Evolutionary conservation across 2,329 filamentous ascomycete species (phyloP).

Genomic region (Aspergillus cejpii): DNA sequence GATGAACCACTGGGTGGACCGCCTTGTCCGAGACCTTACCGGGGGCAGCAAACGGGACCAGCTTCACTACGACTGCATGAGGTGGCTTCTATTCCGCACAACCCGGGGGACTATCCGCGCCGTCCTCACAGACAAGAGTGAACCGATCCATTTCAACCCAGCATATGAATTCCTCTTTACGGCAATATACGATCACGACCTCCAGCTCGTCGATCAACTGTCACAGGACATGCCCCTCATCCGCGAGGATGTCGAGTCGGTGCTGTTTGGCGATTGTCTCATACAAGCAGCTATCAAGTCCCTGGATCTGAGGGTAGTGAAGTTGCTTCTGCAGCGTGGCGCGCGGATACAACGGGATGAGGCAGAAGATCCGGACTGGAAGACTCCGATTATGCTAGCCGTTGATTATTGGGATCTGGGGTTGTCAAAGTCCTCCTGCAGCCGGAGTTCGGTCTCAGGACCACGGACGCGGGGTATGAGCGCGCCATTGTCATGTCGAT

Average conservation of each 20-base stretch:
- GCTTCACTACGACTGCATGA: neutral
- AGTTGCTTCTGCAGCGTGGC: neutral
- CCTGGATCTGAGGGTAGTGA: neutral
- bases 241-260: neutral
- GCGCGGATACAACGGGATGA: neutral
- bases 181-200: neutral
- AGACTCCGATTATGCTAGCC: neutral
- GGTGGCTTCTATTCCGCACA: neutral
- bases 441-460: neutral
- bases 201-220: neutral
- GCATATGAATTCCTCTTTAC: neutral
- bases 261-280: neutral
- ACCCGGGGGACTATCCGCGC: neutral
- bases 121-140: neutral
- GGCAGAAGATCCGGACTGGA: too few relatives aligned
- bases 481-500: neutral
- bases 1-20: neutral
- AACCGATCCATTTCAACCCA: neutral
- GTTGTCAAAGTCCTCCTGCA: neutral
- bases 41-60: neutral
- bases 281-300: neutral
- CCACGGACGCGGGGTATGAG: neutral
- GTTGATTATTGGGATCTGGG: neutral
- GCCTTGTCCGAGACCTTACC: neutral
- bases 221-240: neutral